Base-by-base conservation (phyloP, 2,329 filamentous ascomycete genomes). In the Madurella mycetomatis region DNA sequence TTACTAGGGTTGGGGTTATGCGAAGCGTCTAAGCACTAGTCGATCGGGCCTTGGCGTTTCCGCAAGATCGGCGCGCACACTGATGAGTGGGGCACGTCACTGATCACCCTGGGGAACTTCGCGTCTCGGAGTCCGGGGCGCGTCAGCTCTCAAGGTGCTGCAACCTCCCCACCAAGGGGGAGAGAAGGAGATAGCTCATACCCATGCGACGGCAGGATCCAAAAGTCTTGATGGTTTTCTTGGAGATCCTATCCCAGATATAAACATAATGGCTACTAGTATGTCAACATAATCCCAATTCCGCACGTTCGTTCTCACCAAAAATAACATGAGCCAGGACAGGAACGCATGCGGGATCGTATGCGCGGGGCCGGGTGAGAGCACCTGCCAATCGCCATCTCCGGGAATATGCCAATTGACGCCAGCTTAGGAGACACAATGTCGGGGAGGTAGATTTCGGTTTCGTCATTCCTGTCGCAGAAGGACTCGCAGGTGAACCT, bases 311-410 rank as follows among this genome's bases (percentile, higher is more conserved):
- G 18, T 16, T 17, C 17, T 9, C 30, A 46, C 5, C 2, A n/a
- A 16, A 4, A 32, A 12, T 37, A 15, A 37, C 34, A 37, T 15
- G 34, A 37, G 9, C 4, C 40, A 62, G 60, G 83, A 61, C 79
- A 82, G 62, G 81, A 84, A 66, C 81, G 82, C 64, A 77, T 85
- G 72, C 81, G 82, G 59, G 77, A 84, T 71, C 82, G 83, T 65
- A 79, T 86, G 66, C 82, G 83, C 58, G 83, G 83, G 57, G 82
- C 83, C 41, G 80, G 82, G 82, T 84, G 74, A 60, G 74, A 60
- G 79, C 67, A 32, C 16, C 9, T 17, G 49, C 11, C 30, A 12
- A 9, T 31, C 19, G 13, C 40, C 41, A 25, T 47, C 56, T 43
- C n/a, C 40, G 4, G 18, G 13, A n/a, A 16, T 15, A 43, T 17